Evolutionary conservation across 78 protist genomes (phyloP), one percentile per base, ranked within the genome.

Genomic region (Dictyostelium brefeldianum): DNA sequence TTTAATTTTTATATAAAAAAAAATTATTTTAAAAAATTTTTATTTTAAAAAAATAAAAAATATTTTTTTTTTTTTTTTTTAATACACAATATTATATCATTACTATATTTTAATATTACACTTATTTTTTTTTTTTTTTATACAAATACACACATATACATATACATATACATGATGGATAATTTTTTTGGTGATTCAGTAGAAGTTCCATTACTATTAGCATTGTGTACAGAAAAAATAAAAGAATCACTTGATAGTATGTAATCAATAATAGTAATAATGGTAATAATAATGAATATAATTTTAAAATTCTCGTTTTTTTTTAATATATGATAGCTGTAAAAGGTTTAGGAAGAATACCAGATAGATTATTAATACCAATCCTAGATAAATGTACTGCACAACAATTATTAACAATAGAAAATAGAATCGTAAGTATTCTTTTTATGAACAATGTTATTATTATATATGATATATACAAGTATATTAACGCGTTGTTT

Each of bases 131-230:
- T 54, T 12, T 36, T 36, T 36, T 3, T 3, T 36, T 36, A 36
- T 36, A 36, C 43, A 36, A 3, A 36, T 36, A 36, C 3, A 54
- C 62, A 54, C 14, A 2, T 0, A n/a, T n/a, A n/a, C n/a, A n/a
- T 27, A 69, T 25, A 69, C n/a, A 25, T 25, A 29, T 46, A 48
- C 11, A 75, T 75, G 57, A 75, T 48, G 62, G 81, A 75, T 9
- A 75, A 75, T 48, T 5, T 75, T 48, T 75, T 75, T 75, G 81
- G 81, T 20, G 69, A 78, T 54, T 41, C 25, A 54, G 11, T 53
- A 1, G 83, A 78, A 78, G 69, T 78, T 8, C 83, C 83, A 29
- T n/a, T 8, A 18, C 31, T 78, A 31, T 17, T 78, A 17, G 43
- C 22, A 18, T 3, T 78, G 31, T 78, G 83, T 54, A 53, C 56